phyloP scores from a whole-genome alignment of 257 asterid genomes.

The Przewalskia tangutica region DNA sequence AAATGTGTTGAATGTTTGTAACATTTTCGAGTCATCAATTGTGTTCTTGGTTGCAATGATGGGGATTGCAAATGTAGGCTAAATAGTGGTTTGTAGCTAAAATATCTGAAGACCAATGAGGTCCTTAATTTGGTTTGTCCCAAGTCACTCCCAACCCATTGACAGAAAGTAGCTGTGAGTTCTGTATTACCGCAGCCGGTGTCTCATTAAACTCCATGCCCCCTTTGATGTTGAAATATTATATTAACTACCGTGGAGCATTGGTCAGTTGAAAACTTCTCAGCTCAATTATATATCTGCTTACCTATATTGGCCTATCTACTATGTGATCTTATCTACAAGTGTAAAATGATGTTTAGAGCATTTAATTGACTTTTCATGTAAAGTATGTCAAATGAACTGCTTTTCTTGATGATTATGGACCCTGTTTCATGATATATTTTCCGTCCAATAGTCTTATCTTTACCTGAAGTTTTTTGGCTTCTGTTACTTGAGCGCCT shows the following conservation, averaged over 20 bases:
- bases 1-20: background rate
- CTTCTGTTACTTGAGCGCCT: conserved; percentile 4
- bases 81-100: background rate
- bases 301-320: background rate
- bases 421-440: background rate
- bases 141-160: too few relatives aligned
- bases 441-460: background rate
- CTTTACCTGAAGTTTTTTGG: background rate
- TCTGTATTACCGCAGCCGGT: background rate
- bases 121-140: background rate
- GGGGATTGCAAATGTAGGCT: background rate
- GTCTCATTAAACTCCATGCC: background rate
- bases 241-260: background rate
- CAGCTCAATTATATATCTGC: background rate
- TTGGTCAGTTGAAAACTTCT: background rate
- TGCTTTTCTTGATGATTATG: background rate
- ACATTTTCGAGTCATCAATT: background rate
- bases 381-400: background rate
- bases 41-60: background rate
- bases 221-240: background rate
- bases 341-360: background rate
- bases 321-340: background rate
- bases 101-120: background rate
- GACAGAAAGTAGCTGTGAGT: background rate
- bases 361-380: background rate